Percentiles rank a stretch among this genome's conserved stretches.
Conservation (phyloP, 2,329 filamentous ascomycete species). For the Trichophyton equinum region DNA sequence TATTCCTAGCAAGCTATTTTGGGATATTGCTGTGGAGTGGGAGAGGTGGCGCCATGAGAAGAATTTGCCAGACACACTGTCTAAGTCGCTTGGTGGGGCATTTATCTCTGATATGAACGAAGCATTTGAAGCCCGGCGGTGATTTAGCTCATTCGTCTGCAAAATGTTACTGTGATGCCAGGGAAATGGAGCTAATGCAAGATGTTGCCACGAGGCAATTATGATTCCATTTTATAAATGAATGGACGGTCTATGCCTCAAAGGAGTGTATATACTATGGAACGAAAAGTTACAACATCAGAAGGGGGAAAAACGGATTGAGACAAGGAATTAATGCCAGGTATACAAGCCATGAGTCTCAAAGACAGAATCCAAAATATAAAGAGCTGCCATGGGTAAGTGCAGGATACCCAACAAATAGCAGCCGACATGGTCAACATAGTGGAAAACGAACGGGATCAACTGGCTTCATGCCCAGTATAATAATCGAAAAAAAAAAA, state of each 20-base stretch:
- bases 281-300: neutral
- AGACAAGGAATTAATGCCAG: neutral
- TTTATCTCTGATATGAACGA: neutral
- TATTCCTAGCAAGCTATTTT: slow-evolving; percentile 21
- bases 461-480: neutral
- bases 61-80: slow-evolving; percentile 6
- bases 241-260: neutral
- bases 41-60: slow-evolving; percentile 19
- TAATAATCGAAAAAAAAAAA: neutral
- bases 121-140: neutral
- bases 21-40: slow-evolving; percentile 29
- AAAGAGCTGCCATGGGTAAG: neutral
- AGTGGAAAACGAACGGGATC: neutral
- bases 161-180: neutral
- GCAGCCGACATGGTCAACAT: neutral
- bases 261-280: neutral
- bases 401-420: neutral
- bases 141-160: neutral
- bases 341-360: neutral
- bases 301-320: neutral
- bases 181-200: neutral
- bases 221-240: neutral
- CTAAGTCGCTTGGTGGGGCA: neutral
- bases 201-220: neutral
- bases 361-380: neutral